These are phyloP conservation scores for Streptanthus diversifolius DNA, from an alignment of 345 rosid genomes.

Conservation along the genomic window DNA sequence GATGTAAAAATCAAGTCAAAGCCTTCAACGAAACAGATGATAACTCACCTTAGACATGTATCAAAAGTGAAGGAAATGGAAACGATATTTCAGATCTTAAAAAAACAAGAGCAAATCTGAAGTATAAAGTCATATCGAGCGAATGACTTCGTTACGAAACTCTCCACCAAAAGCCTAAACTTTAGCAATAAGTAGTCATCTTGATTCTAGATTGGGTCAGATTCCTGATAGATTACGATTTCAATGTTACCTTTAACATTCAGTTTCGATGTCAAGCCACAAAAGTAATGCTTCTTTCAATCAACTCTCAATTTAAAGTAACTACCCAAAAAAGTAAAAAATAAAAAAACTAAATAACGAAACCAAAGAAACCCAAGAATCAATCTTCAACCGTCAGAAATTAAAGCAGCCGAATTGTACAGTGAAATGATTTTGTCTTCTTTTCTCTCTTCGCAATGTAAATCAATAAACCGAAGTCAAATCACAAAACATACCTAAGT, in stretches of 20 bases:
- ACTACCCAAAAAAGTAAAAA: neutral
- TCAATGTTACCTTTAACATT: neutral
- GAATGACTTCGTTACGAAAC: neutral
- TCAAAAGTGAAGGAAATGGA: too few relatives aligned
- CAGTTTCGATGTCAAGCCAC: neutral
- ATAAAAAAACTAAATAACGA: neutral
- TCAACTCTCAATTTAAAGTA: neutral
- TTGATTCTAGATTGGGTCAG: too few relatives aligned
- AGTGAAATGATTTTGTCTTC: neutral
- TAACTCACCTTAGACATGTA: neutral
- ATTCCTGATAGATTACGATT: neutral
- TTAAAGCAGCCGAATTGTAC: neutral
- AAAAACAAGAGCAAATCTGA: neutral
- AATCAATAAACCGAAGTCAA: constrained; percentile 16
- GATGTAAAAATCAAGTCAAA: constrained; percentile 3
- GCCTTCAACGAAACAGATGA: neutral
- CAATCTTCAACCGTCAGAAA: neutral
- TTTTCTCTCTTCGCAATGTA: neutral
- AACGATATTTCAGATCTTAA: neutral
- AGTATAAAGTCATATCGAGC: neutral
- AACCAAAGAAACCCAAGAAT: neutral
- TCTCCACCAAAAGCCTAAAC: neutral
- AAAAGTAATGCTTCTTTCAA: neutral
- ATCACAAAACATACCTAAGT: constrained; percentile 10
- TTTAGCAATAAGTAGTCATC: neutral